Base-by-base conservation (phyloP, 1,284 basidiomycete species). In the Cryptococcus maquisensis region DNA sequence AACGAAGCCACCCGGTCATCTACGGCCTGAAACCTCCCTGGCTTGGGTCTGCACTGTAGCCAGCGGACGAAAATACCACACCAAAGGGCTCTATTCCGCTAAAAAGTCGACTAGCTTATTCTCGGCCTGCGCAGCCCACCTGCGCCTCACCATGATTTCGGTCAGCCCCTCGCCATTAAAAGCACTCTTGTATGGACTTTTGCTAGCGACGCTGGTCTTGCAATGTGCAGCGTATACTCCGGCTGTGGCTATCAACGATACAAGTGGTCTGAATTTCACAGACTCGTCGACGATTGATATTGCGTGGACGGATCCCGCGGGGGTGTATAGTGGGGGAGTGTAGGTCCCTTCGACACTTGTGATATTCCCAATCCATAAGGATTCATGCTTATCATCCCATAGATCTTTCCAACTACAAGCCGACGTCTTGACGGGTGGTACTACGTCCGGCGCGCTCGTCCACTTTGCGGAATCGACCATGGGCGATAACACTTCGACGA, bases 241-340 rank as follows among this genome's bases (percentile, higher is more conserved):
- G 0, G 89, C 88, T 2, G 68, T 77, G n/a, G 80, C 86, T 12
- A 84, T 86, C 37, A 88, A 89, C 68, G 77, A 81, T 56, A 85
- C 86, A 0, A 77, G 79, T 40, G 77, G 74, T 5, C 66, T 81
- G 47, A 84, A 84, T 66, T 73, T 81, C 21, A 80, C 81, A 4
- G 82, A 84, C 63, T 71, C 79, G 15, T 85, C 84, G 8, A 79
- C 76, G 45, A 78, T 88, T 48, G 76, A 78, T 55, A 72, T 90
- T 52, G 80, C 82, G 56, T 90, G 86, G 87, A 83, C 79, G 63
- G 64, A 65, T 53, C 69, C 68, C 1, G 47, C 57, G 10, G 63
- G 64, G 3, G 63, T 66, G n/a, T 73, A 71, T 55, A 55, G 57
- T 16, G 70, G 64, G 15, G 42, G 46, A 20, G 71, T 76, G 69